Base-by-base conservation (phyloP, 768 basidiomycete genomes). In the Hericium alpestre region DNA sequence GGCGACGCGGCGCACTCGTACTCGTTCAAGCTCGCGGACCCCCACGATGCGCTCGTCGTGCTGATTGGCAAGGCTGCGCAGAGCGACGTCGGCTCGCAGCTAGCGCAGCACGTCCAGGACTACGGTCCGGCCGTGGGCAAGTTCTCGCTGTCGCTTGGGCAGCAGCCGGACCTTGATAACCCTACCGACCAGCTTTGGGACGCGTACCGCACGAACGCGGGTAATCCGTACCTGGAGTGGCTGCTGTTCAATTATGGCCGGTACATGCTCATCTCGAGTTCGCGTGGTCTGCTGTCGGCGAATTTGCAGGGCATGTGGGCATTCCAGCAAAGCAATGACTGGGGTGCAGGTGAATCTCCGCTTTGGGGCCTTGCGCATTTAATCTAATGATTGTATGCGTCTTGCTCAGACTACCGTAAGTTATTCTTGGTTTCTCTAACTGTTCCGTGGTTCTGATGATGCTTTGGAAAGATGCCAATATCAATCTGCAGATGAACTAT, bases 401-500 rank as follows among this genome's bases (percentile, higher is more conserved):
- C 41, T 43, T 15, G 13, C 40, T 15, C 8, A 43, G 41, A 43
- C 8, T 43, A 43, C 18, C 41, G 41, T 43, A 13, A 43, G 41
- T 43, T 43, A 10, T 32, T 43, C 6, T 41, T 41, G 40, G 13
- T 12, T 8, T 25, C 25, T 25, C 5, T 25, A 1, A 40, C 2
- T 25, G 25, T 43, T 15, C 22, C 56, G n/a, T 18, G 43, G 13
- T 2, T 40, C 22, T 25, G 48, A 15, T 32, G 32, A 10, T 32
- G 32, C 49, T 23, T 47, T 12, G 6, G 10, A 12, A 47, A 86
- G 85, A 87, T 63, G 77, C 86, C 32, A 89, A 90, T 58, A 85
- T 90, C 61, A 90, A 90, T 59, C 76, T 86, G 40, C 87, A 90
- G 66, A 88, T 88, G 87, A 89, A 87, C 64, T 87, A 88, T 65